Evolutionary conservation across 192 early-diverging fungal genomes (phyloP).

Genomic region (Backusella westeae): DNA sequence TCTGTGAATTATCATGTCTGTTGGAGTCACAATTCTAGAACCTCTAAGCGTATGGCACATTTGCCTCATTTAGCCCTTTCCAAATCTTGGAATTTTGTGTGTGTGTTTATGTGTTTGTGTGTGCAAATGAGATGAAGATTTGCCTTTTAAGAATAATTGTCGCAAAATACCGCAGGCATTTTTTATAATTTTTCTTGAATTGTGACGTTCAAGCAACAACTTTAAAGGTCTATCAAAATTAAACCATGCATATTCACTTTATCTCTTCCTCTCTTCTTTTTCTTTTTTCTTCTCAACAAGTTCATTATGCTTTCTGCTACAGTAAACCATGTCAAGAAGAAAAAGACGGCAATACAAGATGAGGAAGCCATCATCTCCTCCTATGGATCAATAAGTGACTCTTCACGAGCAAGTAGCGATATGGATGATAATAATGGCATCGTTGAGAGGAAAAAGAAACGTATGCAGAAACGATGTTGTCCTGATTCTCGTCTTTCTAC

Average conservation of each 20-base stretch:
- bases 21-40: background rate
- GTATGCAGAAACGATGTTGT: background rate
- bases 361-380: background rate
- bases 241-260: background rate
- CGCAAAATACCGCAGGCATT: background rate
- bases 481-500: background rate
- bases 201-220: background rate
- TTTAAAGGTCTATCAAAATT: background rate
- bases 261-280: background rate
- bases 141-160: background rate
- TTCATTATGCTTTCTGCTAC: background rate
- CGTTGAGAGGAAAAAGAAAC: background rate
- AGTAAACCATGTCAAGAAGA: background rate
- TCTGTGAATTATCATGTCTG: background rate
- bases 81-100: background rate
- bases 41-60: background rate
- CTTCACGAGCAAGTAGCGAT: background rate
- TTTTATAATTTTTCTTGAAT: background rate
- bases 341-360: background rate
- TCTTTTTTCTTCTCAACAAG: background rate
- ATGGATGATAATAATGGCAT: background rate
- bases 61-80: background rate
- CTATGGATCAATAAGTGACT: background rate
- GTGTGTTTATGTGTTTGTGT: no score
- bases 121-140: background rate